Evolutionary conservation across 805 yeast genomes (phyloP).

Genomic region (Komagataella mondaviorum): DNA sequence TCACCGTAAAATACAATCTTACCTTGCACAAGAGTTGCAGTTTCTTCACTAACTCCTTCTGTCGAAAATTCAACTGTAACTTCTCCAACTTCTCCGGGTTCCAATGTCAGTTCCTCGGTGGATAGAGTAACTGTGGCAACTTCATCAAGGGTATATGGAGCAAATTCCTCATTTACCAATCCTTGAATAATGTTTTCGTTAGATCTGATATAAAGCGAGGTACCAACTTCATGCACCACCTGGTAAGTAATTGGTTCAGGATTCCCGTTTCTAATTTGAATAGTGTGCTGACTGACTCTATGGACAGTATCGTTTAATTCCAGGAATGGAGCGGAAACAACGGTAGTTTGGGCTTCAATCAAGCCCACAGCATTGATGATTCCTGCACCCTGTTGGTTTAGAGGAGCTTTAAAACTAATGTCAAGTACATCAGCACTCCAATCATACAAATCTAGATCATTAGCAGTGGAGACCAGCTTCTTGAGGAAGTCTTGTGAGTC

Average conservation of each 20-base stretch:
- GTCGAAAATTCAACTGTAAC: constrained; percentile 3
- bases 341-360: constrained; percentile 5
- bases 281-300: constrained; percentile 5
- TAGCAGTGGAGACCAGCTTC: constrained; percentile 4
- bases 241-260: constrained; percentile 3
- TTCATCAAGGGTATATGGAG: background rate
- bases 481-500: constrained; percentile 2
- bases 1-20: constrained; percentile 6
- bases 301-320: constrained; percentile 6
- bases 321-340: constrained; percentile 4
- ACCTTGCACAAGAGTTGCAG: constrained; percentile 5
- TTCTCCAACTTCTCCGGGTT: constrained; percentile 4
- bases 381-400: constrained; percentile 10
- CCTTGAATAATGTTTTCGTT: background rate
- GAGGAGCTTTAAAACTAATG: constrained; percentile 4
- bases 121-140: constrained; percentile 4
- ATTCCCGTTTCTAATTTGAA: constrained; percentile 7
- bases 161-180: background rate
- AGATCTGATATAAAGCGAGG: background rate
- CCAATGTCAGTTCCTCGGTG: background rate
- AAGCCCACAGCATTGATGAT: constrained; percentile 7
- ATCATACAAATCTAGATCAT: constrained; percentile 1
- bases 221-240: constrained; percentile 2
- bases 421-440: background rate
- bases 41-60: constrained; percentile 1